These are phyloP conservation scores for Mucor plumbeus DNA, from an alignment of 371 early-diverging fungal genomes.

Conservation along the genomic window DNA sequence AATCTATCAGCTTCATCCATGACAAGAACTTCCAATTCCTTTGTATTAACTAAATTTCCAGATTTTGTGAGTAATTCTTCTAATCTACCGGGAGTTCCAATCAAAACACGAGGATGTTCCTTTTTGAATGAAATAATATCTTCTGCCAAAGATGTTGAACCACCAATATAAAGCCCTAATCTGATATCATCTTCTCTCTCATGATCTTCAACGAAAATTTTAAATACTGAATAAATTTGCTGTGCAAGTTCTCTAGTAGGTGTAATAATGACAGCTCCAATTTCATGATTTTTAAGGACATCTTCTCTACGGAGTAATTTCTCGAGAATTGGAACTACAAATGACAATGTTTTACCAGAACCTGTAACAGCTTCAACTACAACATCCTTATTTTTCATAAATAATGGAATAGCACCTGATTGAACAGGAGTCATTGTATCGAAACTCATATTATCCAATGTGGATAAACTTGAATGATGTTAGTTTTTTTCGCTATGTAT, in stretches of 20 bases:
- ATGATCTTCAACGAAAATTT: slow-evolving; percentile 59
- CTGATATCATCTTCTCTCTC: slow-evolving; percentile 46
- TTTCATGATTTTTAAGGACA: slow-evolving; percentile 68
- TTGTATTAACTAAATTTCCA: slow-evolving; percentile 64
- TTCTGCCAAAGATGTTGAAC: slow-evolving; percentile 65
- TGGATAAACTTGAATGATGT: slow-evolving; percentile 31
- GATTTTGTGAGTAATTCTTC: slow-evolving; percentile 81
- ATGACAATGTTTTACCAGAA: slow-evolving; percentile 99
- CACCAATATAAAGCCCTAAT: slow-evolving; percentile 75
- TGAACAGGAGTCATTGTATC: slow-evolving; percentile 56
- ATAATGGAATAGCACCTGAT: slow-evolving; percentile 86
- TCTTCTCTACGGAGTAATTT: slow-evolving; percentile 70
- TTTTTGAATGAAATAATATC: slow-evolving; percentile 65
- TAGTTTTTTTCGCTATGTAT: no score
- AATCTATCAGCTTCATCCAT: slow-evolving; percentile 95
- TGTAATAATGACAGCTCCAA: slow-evolving; percentile 92
- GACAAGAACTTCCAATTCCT: slow-evolving; percentile 88
- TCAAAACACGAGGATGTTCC: slow-evolving; percentile 79
- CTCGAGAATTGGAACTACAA: slow-evolving; percentile 95
- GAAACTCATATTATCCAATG: slow-evolving; percentile 44
- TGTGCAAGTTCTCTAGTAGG: slow-evolving; percentile 97
- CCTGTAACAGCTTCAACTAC: slow-evolving; percentile 99
- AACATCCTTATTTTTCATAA: slow-evolving; percentile 94
- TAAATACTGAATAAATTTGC: slow-evolving; percentile 86
- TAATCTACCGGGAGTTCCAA: slow-evolving; percentile 97